These are phyloP conservation scores for Astraeus odoratus DNA, from an alignment of 768 basidiomycete genomes.

Conservation along the genomic window DNA sequence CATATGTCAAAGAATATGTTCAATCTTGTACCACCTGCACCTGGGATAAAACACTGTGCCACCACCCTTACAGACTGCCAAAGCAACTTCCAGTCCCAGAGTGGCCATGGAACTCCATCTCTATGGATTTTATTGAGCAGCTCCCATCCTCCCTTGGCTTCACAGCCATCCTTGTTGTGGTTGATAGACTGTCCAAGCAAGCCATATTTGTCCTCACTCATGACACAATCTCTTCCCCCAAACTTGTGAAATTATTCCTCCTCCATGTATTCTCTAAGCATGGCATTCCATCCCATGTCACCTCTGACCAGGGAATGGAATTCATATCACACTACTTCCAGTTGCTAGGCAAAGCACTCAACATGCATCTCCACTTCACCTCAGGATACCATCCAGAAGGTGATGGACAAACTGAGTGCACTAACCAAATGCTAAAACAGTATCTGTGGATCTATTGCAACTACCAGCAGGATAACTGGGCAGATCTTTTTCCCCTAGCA, in stretches of 20 bases:
- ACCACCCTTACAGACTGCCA: background rate
- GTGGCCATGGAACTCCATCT: constrained; percentile 1
- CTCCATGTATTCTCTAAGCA: constrained; percentile 19
- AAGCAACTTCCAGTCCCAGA: constrained; percentile 1
- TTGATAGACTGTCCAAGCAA: background rate
- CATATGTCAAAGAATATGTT: background rate
- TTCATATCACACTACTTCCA: constrained; percentile 14
- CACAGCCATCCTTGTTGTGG: constrained; percentile 1
- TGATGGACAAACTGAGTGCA: constrained; percentile 15
- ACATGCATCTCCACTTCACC: constrained; percentile 18
- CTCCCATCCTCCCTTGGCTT: constrained; percentile 8
- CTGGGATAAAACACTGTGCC: background rate
- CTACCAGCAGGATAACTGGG: constrained; percentile 29
- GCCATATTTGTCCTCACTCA: background rate
- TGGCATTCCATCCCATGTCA: background rate
- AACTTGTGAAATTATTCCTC: background rate
- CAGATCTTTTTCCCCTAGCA: constrained; percentile 20
- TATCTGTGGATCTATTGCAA: constrained; percentile 24
- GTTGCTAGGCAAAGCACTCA: constrained; percentile 16
- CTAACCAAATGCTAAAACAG: constrained; percentile 14
- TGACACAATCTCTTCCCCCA: background rate
- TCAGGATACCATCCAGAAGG: constrained; percentile 21
- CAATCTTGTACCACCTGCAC: background rate
- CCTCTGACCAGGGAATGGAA: background rate
- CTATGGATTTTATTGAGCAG: constrained; percentile 10